A percentile compares a stretch with the other conserved stretches of the same genome.
These are phyloP conservation scores for Magnolia kwangsiensis DNA, from an alignment of 164 flowering plant species.

Conservation along the genomic window DNA sequence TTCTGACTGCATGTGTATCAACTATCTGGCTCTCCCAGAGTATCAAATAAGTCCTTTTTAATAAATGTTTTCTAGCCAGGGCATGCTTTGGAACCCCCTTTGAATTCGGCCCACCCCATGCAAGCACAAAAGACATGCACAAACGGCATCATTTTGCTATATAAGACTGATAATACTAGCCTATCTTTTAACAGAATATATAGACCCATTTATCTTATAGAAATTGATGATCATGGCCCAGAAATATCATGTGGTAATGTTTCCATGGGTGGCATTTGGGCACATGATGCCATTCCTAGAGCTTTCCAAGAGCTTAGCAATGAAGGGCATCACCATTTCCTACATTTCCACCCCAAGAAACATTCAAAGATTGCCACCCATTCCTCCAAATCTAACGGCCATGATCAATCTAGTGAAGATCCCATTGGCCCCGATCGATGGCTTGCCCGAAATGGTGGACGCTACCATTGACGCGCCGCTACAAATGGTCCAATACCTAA, in stretches of 20 bases:
- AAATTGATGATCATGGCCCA: not conserved
- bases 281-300: conserved; percentile 18
- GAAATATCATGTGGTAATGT: conserved; percentile 4
- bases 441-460: conserved; percentile 22
- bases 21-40: no score
- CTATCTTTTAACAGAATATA: not conserved
- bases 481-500: conserved; percentile 20
- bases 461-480: conserved; percentile 24
- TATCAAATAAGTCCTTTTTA: no score
- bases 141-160: not conserved
- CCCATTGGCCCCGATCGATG: conserved; percentile 4
- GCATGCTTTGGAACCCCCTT: no score
- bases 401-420: not conserved
- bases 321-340: conserved; percentile 8
- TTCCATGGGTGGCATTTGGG: conserved; percentile 21
- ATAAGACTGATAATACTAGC: not conserved
- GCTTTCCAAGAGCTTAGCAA: conserved; percentile 13
- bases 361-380: conserved; percentile 12
- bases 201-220: not conserved
- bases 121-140: not conserved
- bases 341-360: conserved; percentile 16
- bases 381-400: conserved; percentile 8
- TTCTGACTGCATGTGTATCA: no score
- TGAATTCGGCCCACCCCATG: not conserved
- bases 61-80: no score